A percentile compares a stretch with the other conserved stretches of the same genome.
phyloP scores from a whole-genome alignment of 1,284 basidiomycete genomes.

The Boletellus deceptivus region DNA sequence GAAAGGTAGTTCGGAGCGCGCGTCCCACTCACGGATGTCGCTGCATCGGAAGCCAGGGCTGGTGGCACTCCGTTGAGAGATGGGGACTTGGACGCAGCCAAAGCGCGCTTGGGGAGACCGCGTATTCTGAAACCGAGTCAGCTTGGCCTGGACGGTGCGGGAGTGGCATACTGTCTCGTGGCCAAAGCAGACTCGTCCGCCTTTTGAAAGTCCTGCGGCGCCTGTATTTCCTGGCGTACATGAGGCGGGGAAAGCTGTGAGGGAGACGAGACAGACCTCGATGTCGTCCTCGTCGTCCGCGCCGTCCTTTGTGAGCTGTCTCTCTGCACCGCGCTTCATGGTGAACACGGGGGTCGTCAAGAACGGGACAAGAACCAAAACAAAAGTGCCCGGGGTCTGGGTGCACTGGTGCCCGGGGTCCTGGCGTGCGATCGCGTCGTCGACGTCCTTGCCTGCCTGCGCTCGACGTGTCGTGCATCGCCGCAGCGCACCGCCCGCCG shows the following conservation, averaged over 20 bases:
- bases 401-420: slow-evolving; percentile 12
- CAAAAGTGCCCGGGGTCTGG: slow-evolving; percentile 16
- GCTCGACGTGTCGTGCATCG: slow-evolving; percentile 1
- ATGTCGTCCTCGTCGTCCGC: slow-evolving; percentile 33
- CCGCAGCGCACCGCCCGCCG: neutral
- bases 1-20: slow-evolving; percentile 6
- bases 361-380: slow-evolving; percentile 14
- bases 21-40: slow-evolving; percentile 27
- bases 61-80: slow-evolving; percentile 27
- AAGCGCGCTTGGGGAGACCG: slow-evolving; percentile 51
- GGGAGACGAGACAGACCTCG: slow-evolving; percentile 24
- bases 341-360: slow-evolving; percentile 14
- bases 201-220: slow-evolving; percentile 48
- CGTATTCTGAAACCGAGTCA: slow-evolving; percentile 47
- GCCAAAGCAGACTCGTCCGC: slow-evolving; percentile 54
- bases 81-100: slow-evolving; percentile 21
- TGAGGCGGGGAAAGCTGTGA: slow-evolving; percentile 5
- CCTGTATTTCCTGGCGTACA: slow-evolving; percentile 39
- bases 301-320: slow-evolving; percentile 65
- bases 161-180: slow-evolving; percentile 48
- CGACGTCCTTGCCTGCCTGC: neutral
- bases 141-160: neutral
- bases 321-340: slow-evolving; percentile 78
- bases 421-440: neutral
- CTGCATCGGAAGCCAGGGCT: slow-evolving; percentile 11